Evolutionary conservation across 2,329 filamentous ascomycete genomes (phyloP).

Genomic region (Sphaerulina musiva): DNA sequence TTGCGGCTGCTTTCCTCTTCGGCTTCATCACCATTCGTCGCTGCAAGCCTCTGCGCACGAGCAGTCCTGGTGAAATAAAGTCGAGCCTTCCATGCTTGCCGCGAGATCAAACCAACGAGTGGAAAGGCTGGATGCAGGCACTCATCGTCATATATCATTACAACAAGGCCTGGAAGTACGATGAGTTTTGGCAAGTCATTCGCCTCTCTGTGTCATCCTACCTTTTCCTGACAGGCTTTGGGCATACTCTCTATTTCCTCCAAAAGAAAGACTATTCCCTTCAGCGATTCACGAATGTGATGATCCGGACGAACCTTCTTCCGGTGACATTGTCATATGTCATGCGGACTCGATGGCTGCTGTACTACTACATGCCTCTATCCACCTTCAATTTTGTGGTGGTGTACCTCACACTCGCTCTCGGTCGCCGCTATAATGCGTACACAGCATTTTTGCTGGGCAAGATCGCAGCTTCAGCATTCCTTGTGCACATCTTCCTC

Average conservation of each 20-base stretch:
- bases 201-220: conserved; percentile 52
- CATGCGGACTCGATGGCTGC: conserved; percentile 51
- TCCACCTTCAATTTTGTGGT: conserved; percentile 58
- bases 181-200: conserved; percentile 51
- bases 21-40: conserved; percentile 20
- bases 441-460: conserved; percentile 39
- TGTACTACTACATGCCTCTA: conserved; percentile 55
- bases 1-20: conserved; percentile 29
- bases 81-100: conserved; percentile 42
- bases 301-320: conserved; percentile 54
- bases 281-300: conserved; percentile 45
- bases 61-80: conserved; percentile 1
- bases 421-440: conserved; percentile 40
- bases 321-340: conserved; percentile 49
- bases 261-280: conserved; percentile 52
- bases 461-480: conserved; percentile 46
- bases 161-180: conserved; percentile 45
- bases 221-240: conserved; percentile 57
- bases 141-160: conserved; percentile 54
- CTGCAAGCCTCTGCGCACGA: conserved; percentile 10
- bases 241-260: conserved; percentile 55
- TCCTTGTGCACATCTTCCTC: conserved; percentile 37
- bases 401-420: conserved; percentile 48
- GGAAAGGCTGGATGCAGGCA: conserved; percentile 61
- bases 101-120: conserved; percentile 56